These are phyloP conservation scores for Lactarius sp. DNA, from an alignment of 768 basidiomycete genomes.

Conservation along the genomic window DNA sequence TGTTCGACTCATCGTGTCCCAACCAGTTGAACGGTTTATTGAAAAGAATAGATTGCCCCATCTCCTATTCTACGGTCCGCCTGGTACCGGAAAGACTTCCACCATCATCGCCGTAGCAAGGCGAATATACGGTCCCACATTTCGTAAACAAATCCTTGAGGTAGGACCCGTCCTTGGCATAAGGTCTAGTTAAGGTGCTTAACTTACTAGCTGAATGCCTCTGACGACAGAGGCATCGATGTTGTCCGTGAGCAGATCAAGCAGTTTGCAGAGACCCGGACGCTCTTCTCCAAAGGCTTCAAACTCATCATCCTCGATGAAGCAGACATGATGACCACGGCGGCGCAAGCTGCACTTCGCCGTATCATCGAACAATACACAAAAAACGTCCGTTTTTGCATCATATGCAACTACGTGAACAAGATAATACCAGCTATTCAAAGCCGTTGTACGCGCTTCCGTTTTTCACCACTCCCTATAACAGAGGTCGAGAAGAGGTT, in stretches of 20 bases:
- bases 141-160: conserved; percentile 91
- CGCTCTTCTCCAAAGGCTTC: conserved; percentile 86
- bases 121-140: conserved; percentile 84
- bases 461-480: conserved; percentile 90
- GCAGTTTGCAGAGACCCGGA: conserved; percentile 94
- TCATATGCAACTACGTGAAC: conserved; percentile 99
- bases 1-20: neutral
- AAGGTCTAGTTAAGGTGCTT: conserved; percentile 8
- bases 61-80: conserved; percentile 94
- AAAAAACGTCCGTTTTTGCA: conserved; percentile 97
- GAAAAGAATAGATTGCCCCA: conserved; percentile 92
- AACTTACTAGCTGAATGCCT: conserved; percentile 78
- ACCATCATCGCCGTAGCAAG: conserved; percentile 95
- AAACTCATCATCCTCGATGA: conserved; percentile 98
- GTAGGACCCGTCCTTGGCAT: conserved; percentile 37
- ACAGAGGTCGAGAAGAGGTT: conserved; percentile 81
- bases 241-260: conserved; percentile 99
- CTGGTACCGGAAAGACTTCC: conserved; percentile 97
- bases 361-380: conserved; percentile 99
- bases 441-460: conserved; percentile 95
- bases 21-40: conserved; percentile 90
- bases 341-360: conserved; percentile 93
- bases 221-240: conserved; percentile 97
- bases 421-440: conserved; percentile 98
- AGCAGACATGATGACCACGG: conserved; percentile 99